Conservation (phyloP, 73 alveolate genomes). For the Stentor roeselii region DNA sequence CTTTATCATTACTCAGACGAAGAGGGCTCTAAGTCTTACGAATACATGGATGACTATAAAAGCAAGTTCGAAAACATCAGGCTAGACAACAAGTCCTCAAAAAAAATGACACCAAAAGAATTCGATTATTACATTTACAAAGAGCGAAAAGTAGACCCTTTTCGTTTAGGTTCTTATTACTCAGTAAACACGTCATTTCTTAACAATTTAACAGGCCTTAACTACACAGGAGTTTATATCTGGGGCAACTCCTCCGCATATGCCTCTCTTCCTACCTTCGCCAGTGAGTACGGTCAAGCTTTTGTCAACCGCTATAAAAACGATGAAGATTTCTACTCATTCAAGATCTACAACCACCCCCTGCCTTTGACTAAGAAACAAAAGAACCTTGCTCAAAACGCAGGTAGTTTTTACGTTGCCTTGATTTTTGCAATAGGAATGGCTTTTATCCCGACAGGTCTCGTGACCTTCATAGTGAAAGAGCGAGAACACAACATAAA, state of each 20-base stretch:
- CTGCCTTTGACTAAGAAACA: slow-evolving; percentile 24
- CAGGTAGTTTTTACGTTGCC: slow-evolving; percentile 44
- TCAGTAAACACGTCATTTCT: neutral
- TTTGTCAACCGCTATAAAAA: too few relatives aligned
- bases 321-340: neutral
- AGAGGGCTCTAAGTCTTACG: neutral
- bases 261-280: neutral
- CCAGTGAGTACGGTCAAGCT: neutral
- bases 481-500: slow-evolving; percentile 94
- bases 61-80: neutral
- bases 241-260: slow-evolving; percentile 28
- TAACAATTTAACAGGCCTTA: neutral
- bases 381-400: slow-evolving; percentile 8
- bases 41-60: neutral
- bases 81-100: neutral
- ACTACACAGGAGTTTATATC: slow-evolving; percentile 11
- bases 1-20: neutral
- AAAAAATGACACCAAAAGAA: too few relatives aligned
- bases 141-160: slow-evolving; percentile 27
- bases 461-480: slow-evolving; percentile 79
- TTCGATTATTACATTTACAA: slow-evolving; percentile 42
- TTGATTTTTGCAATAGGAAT: slow-evolving; percentile 86
- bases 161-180: slow-evolving; percentile 53
- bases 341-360: slow-evolving; percentile 21
- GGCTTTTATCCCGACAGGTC: slow-evolving; percentile 89